phyloP scores from a whole-genome alignment of 108 stramenopile species.

The Craspedostauros australis region DNA sequence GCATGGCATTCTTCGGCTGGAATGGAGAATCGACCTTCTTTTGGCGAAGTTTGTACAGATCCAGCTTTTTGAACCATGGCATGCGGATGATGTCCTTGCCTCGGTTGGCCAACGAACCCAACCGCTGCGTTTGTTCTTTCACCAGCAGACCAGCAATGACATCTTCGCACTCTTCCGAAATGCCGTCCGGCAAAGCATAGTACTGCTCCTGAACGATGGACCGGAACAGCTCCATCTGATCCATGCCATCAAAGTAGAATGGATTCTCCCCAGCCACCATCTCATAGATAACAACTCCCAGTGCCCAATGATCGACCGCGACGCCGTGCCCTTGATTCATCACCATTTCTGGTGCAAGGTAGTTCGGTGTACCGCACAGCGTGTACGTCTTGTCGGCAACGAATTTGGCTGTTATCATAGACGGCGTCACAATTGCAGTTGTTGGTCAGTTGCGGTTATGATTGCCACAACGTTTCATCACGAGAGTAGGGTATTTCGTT shows the following conservation, averaged over 20 bases:
- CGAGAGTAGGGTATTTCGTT: too few species aligned
- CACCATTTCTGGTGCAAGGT: slow-evolving; percentile 76
- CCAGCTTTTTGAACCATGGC: slow-evolving; percentile 65
- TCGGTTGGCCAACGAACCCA: slow-evolving; percentile 50
- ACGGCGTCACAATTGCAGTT: too few species aligned
- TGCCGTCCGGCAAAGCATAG: slow-evolving; percentile 14
- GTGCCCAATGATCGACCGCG: slow-evolving; percentile 87
- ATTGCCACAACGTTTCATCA: too few species aligned
- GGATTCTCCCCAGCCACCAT: slow-evolving; percentile 65
- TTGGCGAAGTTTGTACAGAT: slow-evolving; percentile 48
- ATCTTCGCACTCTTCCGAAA: slow-evolving; percentile 27
- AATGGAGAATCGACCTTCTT: slow-evolving; percentile 76
- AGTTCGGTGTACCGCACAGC: slow-evolving; percentile 91
- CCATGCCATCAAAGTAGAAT: slow-evolving; percentile 46
- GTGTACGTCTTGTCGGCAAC: slow-evolving; percentile 79
- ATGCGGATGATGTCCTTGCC: slow-evolving; percentile 48
- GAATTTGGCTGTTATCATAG: slow-evolving; percentile 20
- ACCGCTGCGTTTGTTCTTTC: slow-evolving; percentile 45
- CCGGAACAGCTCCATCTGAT: slow-evolving; percentile 68
- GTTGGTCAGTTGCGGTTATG: too few species aligned
- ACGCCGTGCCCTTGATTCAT: slow-evolving; percentile 30
- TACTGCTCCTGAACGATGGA: slow-evolving; percentile 59
- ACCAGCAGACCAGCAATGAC: slow-evolving; percentile 49
- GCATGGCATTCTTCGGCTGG: slow-evolving; percentile 42
- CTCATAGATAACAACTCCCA: slow-evolving; percentile 87